Conservation (phyloP, 2,329 filamentous ascomycete species). For the Harringtonia lauricola region DNA sequence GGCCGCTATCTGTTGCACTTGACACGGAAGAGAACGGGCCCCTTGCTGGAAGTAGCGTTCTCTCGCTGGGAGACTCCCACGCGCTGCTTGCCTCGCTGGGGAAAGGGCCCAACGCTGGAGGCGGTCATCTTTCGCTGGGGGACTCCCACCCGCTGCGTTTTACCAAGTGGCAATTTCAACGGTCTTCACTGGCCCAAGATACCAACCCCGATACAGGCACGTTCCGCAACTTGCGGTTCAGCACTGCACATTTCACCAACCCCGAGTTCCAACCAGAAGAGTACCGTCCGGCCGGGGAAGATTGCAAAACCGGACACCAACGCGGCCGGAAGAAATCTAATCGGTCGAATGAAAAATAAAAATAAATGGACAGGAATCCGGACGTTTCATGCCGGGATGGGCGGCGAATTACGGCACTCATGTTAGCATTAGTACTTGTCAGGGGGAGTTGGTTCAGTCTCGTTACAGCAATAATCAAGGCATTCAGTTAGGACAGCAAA, state of each 20-base stretch:
- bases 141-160: slow-evolving; percentile 34
- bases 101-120: too few relatives aligned
- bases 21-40: too few relatives aligned
- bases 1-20: background rate
- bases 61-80: too few relatives aligned
- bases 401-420: too few relatives aligned
- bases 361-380: background rate
- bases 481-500: too few relatives aligned
- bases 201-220: slow-evolving; percentile 23
- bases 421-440: too few relatives aligned
- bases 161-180: slow-evolving; percentile 43
- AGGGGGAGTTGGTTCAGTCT: too few relatives aligned
- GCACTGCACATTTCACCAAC: slow-evolving; percentile 56
- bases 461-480: too few relatives aligned
- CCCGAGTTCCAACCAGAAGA: slow-evolving; percentile 48
- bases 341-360: background rate
- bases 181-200: background rate
- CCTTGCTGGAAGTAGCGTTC: too few relatives aligned
- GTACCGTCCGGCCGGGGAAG: slow-evolving; percentile 24
- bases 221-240: slow-evolving; percentile 58
- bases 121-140: too few relatives aligned
- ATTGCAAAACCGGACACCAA: background rate
- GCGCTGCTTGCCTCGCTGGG: too few relatives aligned
- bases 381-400: too few relatives aligned
- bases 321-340: background rate